phyloP scores from a whole-genome alignment of 73 alveolate species.

The Paramecium pentaurelia region DNA sequence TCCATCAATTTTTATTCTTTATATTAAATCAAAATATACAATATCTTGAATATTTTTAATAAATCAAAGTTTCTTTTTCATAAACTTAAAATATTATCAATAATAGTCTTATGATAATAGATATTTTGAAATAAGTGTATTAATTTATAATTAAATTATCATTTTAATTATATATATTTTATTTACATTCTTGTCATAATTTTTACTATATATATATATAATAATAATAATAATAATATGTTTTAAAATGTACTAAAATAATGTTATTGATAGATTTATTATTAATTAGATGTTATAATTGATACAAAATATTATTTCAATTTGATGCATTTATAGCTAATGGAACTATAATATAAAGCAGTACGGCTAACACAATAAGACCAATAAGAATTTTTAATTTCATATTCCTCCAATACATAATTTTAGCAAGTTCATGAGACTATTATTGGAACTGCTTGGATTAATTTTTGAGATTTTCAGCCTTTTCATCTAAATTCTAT shows the following conservation, averaged over 20 bases:
- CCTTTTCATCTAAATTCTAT: slow-evolving; percentile 28
- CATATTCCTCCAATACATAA: slow-evolving; percentile 47
- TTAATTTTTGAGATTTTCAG: background rate
- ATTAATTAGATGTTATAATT: background rate
- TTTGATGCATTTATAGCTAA: background rate
- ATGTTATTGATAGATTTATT: background rate
- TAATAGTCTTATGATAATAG: too few relatives aligned
- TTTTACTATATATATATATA: too few relatives aligned
- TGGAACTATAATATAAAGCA: slow-evolving; percentile 41
- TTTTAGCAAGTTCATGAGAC: slow-evolving; percentile 9
- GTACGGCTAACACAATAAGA: slow-evolving; percentile 18
- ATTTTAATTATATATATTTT: background rate
- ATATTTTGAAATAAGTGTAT: too few relatives aligned
- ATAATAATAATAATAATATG: too few relatives aligned
- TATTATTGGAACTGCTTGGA: background rate
- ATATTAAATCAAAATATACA: too few relatives aligned
- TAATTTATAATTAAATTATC: too few relatives aligned
- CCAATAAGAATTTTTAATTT: slow-evolving; percentile 25
- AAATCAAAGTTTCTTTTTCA: too few relatives aligned
- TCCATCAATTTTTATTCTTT: background rate
- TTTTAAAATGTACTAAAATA: too few relatives aligned
- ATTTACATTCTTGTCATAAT: background rate
- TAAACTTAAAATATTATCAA: too few relatives aligned
- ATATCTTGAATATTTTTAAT: too few relatives aligned
- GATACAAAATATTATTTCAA: background rate